Evolutionary conservation across 176 grass and related monocot species (phyloP), one percentile per base, ranked within the genome.

Genomic region (Zoysia pacifica): DNA sequence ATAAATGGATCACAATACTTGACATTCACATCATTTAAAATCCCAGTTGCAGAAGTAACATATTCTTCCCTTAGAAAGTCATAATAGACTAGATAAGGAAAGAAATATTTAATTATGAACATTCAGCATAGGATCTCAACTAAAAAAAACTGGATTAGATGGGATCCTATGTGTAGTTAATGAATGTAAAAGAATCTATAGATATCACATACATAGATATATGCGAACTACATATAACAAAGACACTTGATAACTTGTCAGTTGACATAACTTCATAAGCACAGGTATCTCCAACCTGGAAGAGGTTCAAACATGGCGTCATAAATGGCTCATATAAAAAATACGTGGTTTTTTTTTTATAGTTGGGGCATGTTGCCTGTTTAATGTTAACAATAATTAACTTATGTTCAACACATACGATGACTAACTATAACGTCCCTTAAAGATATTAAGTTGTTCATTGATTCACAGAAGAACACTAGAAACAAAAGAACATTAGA

Each of bases 171-270:
- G 54, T 65, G 70, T 47, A 35, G 49, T 51, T 75, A 80, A 44
- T 60, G 51, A 49, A 80, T 3, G 9, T 14, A 5, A 3, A 55
- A 16, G 48, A 49, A 66, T 48, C 28, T 6, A 79, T 73, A 46
- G 41, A 11, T 36, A 66, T 6, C 40, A 10, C 53, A 80, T 59
- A 13, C 28, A 28, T 39, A 56, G 53, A 74, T 45, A 54, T 49
- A 38, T 37, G 56, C 40, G 38, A 71, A 50, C 43, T 60, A 41
- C 40, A 11, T 54, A 49, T 5, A 40, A 68, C 28, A 40, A 13
- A 69, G 37, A 2, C 45, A 75, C n/a, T 86, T 69, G 6, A 81
- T n/a, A 74, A 68, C 62, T 52, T 86, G 63, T 48, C 54, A 75
- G 43, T 16, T 70, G 11, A 1, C 5, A 79, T 67, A 39, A 58